A percentile compares a stretch with the other conserved stretches of the same genome.
Conservation (phyloP, 768 basidiomycete species). For the Sistotremastrum suecicum region DNA sequence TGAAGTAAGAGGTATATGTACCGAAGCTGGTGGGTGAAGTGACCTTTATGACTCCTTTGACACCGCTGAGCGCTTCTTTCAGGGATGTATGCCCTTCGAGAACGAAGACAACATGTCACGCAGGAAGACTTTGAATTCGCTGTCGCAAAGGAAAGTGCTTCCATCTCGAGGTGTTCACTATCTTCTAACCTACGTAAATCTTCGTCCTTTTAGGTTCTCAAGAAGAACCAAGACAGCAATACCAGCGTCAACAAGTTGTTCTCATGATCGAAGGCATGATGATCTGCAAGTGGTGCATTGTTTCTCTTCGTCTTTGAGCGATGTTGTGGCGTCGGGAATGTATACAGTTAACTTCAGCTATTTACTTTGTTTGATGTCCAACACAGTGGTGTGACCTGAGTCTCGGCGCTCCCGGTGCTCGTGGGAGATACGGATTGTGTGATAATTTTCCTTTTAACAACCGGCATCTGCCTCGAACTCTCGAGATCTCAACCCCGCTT, state of each 20-base stretch:
- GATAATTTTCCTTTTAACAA: too few relatives aligned
- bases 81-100: conserved; percentile 96
- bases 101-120: conserved; percentile 91
- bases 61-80: background rate
- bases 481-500: too few relatives aligned
- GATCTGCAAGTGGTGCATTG: too few relatives aligned
- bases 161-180: conserved; percentile 1
- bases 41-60: background rate
- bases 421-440: too few relatives aligned
- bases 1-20: conserved; percentile 94
- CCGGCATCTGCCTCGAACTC: too few relatives aligned
- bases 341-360: too few relatives aligned
- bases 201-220: conserved; percentile 42
- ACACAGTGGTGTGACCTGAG: too few relatives aligned
- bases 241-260: conserved; percentile 92
- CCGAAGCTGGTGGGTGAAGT: conserved; percentile 65
- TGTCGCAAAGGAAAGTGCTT: conserved; percentile 65
- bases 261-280: conserved; percentile 32
- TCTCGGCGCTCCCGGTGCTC: too few relatives aligned
- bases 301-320: too few relatives aligned
- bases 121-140: conserved; percentile 99
- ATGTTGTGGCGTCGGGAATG: too few relatives aligned
- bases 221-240: conserved; percentile 94
- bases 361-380: too few relatives aligned
- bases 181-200: background rate